Evolutionary conservation across 2,329 filamentous ascomycete species (phyloP), one percentile per base, ranked within the genome.

Genomic region (Sporothrix sp.): DNA sequence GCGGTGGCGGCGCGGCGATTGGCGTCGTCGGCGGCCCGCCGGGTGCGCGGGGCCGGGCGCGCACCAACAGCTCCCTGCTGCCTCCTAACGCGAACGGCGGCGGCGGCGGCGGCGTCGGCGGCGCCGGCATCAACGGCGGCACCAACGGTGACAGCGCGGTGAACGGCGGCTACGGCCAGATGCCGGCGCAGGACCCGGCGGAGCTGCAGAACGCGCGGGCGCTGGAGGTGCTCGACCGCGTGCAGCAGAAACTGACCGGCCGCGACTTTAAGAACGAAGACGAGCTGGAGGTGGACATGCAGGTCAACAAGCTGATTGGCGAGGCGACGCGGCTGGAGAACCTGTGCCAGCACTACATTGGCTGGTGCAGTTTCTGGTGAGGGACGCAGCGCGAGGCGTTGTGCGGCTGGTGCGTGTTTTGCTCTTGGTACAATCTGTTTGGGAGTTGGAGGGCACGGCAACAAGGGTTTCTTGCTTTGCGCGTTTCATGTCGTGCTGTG

Each of bases 281-380:
- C 61, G 91, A 97, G 68, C 75, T 98, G 56, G 84, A 82, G 52
- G 82, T 95, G 20, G 82, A 87, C 51, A 81, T 81, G 55, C 93
- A 99, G 69, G 94, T 98, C 5, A 91, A 95, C 67, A 91, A 94
- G 66, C 72, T 99, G 61, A 85, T 99, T 60, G 84, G 85, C 55
- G 91, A 98, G 71, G 93, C 93, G 20, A 98, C 93, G 7, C 96
- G 93, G 63, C 74, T 97, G 60, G 93, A 97, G 76, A 97, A 97
- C 66, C 72, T 98, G 55, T 98, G 93, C 65, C 93, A 97, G 73
- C 93, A 97, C 71, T 98, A 96, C 66, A 95, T 97, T 60, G 93
- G 93, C 57, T 97, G 91, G 91, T 97, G 91, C 70, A 94, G 87
- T 68, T 97, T 96, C 76, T 97, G 91, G 91, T 97, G n/a, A n/a